Evolutionary conservation across 202 grass and related monocot species (phyloP).

Genomic region (Bolboschoenoplectus hybrid): DNA sequence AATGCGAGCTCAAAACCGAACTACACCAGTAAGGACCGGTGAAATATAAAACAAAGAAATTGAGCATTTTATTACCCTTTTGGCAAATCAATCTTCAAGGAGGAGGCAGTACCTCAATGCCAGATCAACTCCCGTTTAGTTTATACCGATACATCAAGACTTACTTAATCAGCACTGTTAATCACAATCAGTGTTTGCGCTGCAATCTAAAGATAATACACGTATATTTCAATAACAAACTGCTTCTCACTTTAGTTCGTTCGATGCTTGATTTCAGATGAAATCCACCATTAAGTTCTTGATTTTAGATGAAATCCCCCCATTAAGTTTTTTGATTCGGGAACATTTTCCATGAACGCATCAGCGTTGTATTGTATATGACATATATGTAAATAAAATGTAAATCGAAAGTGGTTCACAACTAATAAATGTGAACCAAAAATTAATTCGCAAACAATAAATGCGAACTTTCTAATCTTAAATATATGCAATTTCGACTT

Average conservation of each 20-base stretch:
- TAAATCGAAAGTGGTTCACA: no score
- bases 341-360: no score
- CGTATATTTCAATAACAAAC: neutral
- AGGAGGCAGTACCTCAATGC: slow-evolving; percentile 1
- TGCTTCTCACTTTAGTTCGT: neutral
- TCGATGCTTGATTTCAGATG: neutral
- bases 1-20: slow-evolving; percentile 5
- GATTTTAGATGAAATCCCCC: no score
- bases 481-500: no score
- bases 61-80: neutral
- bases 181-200: neutral
- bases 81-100: neutral
- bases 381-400: no score
- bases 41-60: neutral
- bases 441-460: no score
- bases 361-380: no score
- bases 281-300: neutral
- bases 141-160: neutral
- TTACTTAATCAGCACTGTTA: neutral
- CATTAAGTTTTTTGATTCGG: no score
- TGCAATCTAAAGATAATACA: neutral
- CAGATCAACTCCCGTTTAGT: neutral
- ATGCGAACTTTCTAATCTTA: no score
- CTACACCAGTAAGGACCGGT: neutral
- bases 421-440: no score